phyloP scores from a whole-genome alignment of 164 flowering plant species.

The Buxus sempervirens region DNA sequence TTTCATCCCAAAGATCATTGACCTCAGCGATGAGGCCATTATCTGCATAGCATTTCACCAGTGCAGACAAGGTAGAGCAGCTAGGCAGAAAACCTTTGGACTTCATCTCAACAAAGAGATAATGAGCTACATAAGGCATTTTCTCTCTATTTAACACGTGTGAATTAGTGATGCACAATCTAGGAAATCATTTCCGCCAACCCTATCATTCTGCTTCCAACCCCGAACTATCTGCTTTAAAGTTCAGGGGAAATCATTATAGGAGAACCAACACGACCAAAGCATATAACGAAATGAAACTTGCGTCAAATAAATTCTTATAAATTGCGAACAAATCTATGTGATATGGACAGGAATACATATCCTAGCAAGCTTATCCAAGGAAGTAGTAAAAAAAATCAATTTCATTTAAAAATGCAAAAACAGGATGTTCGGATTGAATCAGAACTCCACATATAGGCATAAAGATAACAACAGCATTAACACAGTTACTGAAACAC shows the following conservation, averaged over 20 bases:
- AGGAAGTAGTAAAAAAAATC: background rate
- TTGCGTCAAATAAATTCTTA: background rate
- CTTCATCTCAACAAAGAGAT: conserved; percentile 37
- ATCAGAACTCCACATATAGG: too few relatives aligned
- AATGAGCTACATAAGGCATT: conserved; percentile 33
- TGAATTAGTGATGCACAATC: conserved; percentile 26
- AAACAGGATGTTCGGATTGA: too few relatives aligned
- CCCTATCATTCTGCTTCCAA: conserved; percentile 19
- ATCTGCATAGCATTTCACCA: conserved; percentile 56
- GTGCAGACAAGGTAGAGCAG: conserved; percentile 35
- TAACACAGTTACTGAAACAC: too few relatives aligned
- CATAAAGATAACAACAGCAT: too few relatives aligned
- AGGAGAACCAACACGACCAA: background rate
- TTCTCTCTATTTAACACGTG: conserved; percentile 22
- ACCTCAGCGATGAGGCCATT: conserved; percentile 47
- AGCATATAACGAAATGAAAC: background rate
- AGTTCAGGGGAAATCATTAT: conserved; percentile 6
- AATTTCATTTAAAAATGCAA: too few relatives aligned
- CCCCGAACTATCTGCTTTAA: conserved; percentile 20
- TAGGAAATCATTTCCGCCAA: conserved; percentile 6
- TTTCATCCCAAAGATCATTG: conserved; percentile 52
- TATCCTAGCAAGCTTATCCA: background rate
- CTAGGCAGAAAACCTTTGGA: conserved; percentile 29
- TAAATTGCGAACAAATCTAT: background rate
- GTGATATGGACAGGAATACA: background rate